Evolutionary conservation across 2,329 filamentous ascomycete species (phyloP).

Genomic region (Colletotrichum tanaceti): DNA sequence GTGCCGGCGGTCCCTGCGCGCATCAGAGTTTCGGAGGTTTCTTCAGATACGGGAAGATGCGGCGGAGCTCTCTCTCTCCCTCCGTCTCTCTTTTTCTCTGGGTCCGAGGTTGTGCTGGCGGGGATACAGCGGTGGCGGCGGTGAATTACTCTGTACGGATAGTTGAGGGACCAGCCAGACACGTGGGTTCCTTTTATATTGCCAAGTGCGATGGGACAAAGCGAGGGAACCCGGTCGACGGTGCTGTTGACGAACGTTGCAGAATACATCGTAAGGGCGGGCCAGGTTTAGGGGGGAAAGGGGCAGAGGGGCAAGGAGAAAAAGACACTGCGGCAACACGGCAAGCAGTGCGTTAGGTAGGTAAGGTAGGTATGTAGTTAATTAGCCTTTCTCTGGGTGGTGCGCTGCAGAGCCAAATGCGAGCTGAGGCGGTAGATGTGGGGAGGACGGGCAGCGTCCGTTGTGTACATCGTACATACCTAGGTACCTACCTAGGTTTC

Average conservation of each 20-base stretch:
- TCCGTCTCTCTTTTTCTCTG: no score
- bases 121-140: constrained; percentile 5
- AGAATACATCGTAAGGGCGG: constrained; percentile 22
- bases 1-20: constrained; percentile 21
- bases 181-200: background rate
- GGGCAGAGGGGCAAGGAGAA: background rate
- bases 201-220: constrained; percentile 26
- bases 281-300: background rate
- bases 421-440: constrained; percentile 25
- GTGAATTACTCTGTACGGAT: background rate
- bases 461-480: no score
- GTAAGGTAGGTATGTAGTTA: no score
- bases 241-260: constrained; percentile 36
- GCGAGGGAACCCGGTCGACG: constrained; percentile 17
- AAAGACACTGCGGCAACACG: background rate
- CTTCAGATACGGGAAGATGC: constrained; percentile 17
- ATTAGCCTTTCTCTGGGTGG: no score
- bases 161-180: background rate
- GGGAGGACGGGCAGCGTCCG: constrained; percentile 33
- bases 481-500: no score
- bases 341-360: no score
- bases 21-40: constrained; percentile 35
- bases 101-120: background rate
- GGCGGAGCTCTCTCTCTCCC: background rate
- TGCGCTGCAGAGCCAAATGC: background rate